Conservation (phyloP, 2,329 filamentous ascomycete species). For the Lecanoromycetidae sp. region DNA sequence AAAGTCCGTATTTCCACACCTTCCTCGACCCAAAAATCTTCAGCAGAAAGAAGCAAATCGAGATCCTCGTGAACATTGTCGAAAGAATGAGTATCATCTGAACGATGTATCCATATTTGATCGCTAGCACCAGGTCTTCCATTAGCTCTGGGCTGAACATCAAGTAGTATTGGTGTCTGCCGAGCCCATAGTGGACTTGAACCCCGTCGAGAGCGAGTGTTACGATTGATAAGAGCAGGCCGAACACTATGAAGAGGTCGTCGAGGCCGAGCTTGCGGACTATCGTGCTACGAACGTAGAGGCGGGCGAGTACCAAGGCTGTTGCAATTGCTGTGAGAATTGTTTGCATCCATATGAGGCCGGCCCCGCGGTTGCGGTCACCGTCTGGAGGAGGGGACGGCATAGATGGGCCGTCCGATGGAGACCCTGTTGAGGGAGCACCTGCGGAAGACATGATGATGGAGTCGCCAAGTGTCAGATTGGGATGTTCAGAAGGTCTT, state of each 20-base stretch:
- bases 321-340: background rate
- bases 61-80: background rate
- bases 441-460: too few relatives aligned
- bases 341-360: background rate
- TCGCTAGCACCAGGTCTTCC: background rate
- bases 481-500: too few relatives aligned
- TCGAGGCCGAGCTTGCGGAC: background rate
- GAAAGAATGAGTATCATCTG: background rate
- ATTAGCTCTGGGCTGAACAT: background rate
- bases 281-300: background rate
- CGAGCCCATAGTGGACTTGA: background rate
- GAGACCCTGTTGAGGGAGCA: too few relatives aligned
- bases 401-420: too few relatives aligned
- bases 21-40: background rate
- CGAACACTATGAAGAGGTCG: background rate
- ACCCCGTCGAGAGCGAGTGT: background rate
- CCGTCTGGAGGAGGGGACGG: too few relatives aligned
- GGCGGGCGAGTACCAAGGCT: background rate
- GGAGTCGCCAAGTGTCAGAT: too few relatives aligned
- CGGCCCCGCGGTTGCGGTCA: background rate
- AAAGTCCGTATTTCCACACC: background rate
- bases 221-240: too few relatives aligned
- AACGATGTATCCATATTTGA: background rate
- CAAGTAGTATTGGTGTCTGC: background rate
- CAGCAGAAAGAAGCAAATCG: constrained; percentile 7